phyloP scores from a whole-genome alignment of 2,329 filamentous ascomycete genomes.

The Sordariomycetes sp. region DNA sequence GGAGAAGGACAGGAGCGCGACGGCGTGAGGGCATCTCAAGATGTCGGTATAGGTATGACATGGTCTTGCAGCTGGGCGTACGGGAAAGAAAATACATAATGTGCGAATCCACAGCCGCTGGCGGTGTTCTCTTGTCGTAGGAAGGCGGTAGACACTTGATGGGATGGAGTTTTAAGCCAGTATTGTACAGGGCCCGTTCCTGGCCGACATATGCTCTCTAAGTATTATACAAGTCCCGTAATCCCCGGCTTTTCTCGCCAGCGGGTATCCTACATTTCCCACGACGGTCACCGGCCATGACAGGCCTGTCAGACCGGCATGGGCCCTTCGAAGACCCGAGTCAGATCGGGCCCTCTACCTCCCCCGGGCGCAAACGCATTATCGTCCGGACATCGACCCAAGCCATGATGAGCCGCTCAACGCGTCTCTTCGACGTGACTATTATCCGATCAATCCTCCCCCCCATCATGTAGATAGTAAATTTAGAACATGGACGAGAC shows the following conservation, averaged over 20 bases:
- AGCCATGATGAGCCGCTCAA: neutral
- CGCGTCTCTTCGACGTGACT: neutral
- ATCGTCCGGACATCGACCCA: neutral
- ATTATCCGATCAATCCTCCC: neutral
- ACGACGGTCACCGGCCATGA: no score
- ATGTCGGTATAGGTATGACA: neutral
- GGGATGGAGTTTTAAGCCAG: neutral
- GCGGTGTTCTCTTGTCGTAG: neutral
- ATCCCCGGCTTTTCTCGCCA: neutral
- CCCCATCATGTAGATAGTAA: neutral
- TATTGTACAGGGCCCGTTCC: conserved; percentile 4
- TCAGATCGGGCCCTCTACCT: neutral
- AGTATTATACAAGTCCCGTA: conserved; percentile 1
- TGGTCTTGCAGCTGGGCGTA: neutral
- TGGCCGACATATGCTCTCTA: neutral
- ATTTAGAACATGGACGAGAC: conserved; percentile 28
- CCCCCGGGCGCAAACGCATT: neutral
- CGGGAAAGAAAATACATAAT: neutral
- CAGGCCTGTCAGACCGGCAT: neutral
- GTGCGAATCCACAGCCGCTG: neutral
- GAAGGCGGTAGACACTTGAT: neutral
- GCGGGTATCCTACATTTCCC: neutral
- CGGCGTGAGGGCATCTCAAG: neutral
- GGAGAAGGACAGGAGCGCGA: conserved; percentile 29
- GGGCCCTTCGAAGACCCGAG: neutral